phyloP scores from a whole-genome alignment of 2,329 filamentous ascomycete species.

The Fusarium keratoplasticum region DNA sequence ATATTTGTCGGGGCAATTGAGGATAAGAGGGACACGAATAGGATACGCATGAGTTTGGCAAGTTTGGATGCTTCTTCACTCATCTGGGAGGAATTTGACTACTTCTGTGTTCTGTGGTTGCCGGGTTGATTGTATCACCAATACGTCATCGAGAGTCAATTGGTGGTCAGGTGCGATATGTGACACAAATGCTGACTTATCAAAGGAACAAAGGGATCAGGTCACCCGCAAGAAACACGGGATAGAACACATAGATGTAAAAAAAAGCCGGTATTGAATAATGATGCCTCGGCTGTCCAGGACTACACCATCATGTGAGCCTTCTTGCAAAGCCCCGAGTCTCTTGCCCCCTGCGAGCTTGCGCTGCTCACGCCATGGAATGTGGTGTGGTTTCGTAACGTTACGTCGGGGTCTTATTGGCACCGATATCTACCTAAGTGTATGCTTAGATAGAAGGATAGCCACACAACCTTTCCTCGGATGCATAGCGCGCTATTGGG shows the following conservation, averaged over 20 bases:
- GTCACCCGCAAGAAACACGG: background rate
- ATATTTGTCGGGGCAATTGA: background rate
- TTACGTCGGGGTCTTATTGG: background rate
- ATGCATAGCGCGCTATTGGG: background rate
- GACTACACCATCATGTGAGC: background rate
- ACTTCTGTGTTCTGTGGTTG: background rate
- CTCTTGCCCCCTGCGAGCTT: background rate
- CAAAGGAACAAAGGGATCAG: background rate
- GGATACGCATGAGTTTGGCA: background rate
- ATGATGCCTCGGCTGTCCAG: background rate
- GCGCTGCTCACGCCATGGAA: background rate
- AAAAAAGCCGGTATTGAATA: background rate
- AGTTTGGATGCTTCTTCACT: background rate
- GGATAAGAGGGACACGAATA: background rate
- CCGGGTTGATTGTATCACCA: background rate
- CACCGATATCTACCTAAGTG: background rate
- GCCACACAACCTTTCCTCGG: background rate
- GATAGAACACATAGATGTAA: background rate
- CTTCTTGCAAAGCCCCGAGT: background rate
- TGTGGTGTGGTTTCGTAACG: background rate
- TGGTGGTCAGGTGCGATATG: background rate
- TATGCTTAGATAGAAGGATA: background rate
- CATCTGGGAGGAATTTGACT: background rate
- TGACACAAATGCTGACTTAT: background rate
- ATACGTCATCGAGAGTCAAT: constrained; percentile 11